Base-by-base conservation (phyloP, 805 yeast genomes). In the Yamadazyma laniorum region DNA sequence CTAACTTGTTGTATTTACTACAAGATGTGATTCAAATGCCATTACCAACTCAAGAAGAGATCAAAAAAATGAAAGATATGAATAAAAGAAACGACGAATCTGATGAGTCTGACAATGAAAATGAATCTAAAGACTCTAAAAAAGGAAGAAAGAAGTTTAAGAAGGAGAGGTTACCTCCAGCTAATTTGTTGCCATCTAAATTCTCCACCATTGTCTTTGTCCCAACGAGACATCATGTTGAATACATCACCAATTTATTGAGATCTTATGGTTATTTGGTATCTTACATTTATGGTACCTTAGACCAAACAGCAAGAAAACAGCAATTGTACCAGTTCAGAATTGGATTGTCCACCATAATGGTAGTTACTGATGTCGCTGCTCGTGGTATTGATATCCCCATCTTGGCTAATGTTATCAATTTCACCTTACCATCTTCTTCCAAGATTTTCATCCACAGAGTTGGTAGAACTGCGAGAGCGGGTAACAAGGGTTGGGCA, bases 331-430 rank as follows among this genome's bases (percentile, higher is more conserved):
- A 82, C 54, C 82, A 88, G 50, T 93, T 93, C 63, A 72, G 96
- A 51, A 70, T 82, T 1, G 99, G 97, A 1, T 68, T 85, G 32
- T 80, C 96, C 4, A 79, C 85, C 21, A 59, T 93, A n/a, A 63
- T 93, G 58, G 97, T 93, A 7, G 99, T 93, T 39, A 93, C 99
- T 1, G 99, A 93, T 70, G 98, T 87, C 47, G 96, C 96, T 18
- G 99, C 99, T 2, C 82, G 99, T 71, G 99, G 99, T 80, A 89
- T 93, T 45, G 99, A 95, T 78, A 87, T 93, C 48, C 99, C 99
- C 0, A 81, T 93, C 40, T 75, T 93, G 56, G 96, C 98, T 5
- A 90, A 95, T 56, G 99, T 93, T 37, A 75, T 93, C 50, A 93
- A 93, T 60, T 93, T 77, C 61, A 80, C 96, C 1, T 71, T 93